Conservation (phyloP, 2,329 filamentous ascomycete genomes). For the Diaporthe australafricana region DNA sequence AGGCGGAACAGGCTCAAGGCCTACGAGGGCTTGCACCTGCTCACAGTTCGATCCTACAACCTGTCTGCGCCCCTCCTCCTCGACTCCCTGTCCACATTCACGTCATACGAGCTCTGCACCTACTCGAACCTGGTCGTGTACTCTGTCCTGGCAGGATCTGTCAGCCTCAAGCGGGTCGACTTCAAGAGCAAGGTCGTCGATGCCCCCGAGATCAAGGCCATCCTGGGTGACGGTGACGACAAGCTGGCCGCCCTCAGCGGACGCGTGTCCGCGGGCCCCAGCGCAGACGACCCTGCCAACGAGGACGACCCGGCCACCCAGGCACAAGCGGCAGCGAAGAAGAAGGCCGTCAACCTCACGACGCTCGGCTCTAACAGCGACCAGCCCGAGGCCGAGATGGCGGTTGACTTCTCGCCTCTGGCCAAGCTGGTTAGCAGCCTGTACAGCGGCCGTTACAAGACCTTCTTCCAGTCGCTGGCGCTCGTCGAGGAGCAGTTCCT, state of each 20-base stretch:
- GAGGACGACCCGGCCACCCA: slow-evolving; percentile 68
- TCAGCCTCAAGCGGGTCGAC: slow-evolving; percentile 95
- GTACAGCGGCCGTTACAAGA: slow-evolving; percentile 93
- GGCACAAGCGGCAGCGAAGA: slow-evolving; percentile 60
- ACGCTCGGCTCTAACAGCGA: slow-evolving; percentile 78
- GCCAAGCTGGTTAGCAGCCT: slow-evolving; percentile 90
- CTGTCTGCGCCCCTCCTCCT: slow-evolving; percentile 91
- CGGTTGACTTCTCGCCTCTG: slow-evolving; percentile 90
- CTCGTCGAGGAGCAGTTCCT: slow-evolving; percentile 94
- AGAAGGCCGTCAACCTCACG: slow-evolving; percentile 88
- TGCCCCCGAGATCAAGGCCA: slow-evolving; percentile 97
- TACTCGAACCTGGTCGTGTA: slow-evolving; percentile 97
- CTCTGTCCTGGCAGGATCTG: slow-evolving; percentile 92
- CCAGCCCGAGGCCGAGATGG: slow-evolving; percentile 81
- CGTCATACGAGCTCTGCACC: slow-evolving; percentile 97
- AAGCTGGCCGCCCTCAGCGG: slow-evolving; percentile 86
- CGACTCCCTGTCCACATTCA: slow-evolving; percentile 97
- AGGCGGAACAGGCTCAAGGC: slow-evolving; percentile 98
- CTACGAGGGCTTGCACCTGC: slow-evolving; percentile 93
- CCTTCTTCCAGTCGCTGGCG: slow-evolving; percentile 91
- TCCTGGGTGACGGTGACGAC: slow-evolving; percentile 90
- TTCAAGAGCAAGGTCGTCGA: slow-evolving; percentile 99
- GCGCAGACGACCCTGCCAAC: slow-evolving; percentile 82
- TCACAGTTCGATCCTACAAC: slow-evolving; percentile 92
- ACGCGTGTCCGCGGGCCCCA: slow-evolving; percentile 82